A percentile compares a stretch with the other conserved stretches of the same genome.
These are phyloP conservation scores for Claviceps cyperi DNA, from an alignment of 2,329 filamentous ascomycete genomes.

Conservation along the genomic window DNA sequence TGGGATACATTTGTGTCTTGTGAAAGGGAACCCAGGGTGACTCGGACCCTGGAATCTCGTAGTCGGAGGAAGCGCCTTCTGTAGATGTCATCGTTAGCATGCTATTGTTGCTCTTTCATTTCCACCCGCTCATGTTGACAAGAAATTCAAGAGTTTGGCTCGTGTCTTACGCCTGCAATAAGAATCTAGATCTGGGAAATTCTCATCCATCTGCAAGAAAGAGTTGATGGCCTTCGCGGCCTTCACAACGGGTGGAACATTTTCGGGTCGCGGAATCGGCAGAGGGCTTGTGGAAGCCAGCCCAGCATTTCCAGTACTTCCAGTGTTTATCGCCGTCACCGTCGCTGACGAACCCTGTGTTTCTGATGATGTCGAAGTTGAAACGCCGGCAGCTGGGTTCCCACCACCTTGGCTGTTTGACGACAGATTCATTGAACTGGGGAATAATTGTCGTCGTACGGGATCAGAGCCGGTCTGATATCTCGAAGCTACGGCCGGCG, in stretches of 20 bases:
- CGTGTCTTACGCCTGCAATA: constrained; percentile 67
- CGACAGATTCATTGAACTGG: constrained; percentile 14
- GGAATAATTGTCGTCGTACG: constrained; percentile 38
- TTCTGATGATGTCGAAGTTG: not conserved
- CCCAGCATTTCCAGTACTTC: constrained; percentile 13
- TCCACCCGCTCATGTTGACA: not conserved
- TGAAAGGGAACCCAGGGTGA: constrained; percentile 80
- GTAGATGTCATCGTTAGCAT: constrained; percentile 13
- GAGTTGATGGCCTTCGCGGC: constrained; percentile 75
- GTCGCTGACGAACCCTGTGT: constrained; percentile 4
- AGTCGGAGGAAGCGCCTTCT: constrained; percentile 87
- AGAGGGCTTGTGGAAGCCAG: constrained; percentile 19
- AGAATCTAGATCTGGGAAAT: constrained; percentile 77
- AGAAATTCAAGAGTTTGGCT: not conserved
- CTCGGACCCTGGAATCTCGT: constrained; percentile 58
- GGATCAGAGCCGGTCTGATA: constrained; percentile 30
- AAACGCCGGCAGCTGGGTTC: constrained; percentile 8
- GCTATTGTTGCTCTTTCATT: not conserved
- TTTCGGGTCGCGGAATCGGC: constrained; percentile 30
- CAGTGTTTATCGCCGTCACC: constrained; percentile 14
- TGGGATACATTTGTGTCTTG: constrained; percentile 70
- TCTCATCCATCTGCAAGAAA: constrained; percentile 58
- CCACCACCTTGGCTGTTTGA: constrained; percentile 2
- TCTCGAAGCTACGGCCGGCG: constrained; percentile 46
- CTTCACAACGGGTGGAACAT: constrained; percentile 56